Evolutionary conservation across 768 basidiomycete genomes (phyloP).

Genomic region (Pilatotrama ljubarskyi): DNA sequence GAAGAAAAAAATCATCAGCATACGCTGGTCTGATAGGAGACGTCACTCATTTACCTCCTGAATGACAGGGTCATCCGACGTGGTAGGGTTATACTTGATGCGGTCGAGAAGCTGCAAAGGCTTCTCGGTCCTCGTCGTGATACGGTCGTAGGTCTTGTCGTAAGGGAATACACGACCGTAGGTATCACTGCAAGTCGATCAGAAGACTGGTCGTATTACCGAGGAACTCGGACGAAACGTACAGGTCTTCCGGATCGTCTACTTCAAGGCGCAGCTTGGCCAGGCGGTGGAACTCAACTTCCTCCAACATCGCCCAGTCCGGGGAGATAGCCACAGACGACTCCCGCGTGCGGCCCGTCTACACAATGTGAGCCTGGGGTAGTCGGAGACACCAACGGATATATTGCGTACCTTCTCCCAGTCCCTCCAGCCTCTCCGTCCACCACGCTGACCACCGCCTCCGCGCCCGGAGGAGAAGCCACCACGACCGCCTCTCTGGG

Average conservation of each 20-base stretch:
- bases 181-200: conserved; percentile 55
- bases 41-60: conserved; percentile 61
- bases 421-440: conserved; percentile 83
- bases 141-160: conserved; percentile 92
- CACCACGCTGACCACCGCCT: conserved; percentile 50
- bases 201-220: neutral
- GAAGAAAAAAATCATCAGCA: neutral
- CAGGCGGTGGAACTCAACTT: conserved; percentile 93
- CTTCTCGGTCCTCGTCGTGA: conserved; percentile 90
- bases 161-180: conserved; percentile 92
- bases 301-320: conserved; percentile 94
- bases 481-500: conserved; percentile 46
- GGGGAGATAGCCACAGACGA: conserved; percentile 91
- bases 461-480: conserved; percentile 43
- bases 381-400: neutral
- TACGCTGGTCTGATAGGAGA: neutral
- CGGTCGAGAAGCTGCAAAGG: conserved; percentile 92
- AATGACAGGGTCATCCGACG: conserved; percentile 96
- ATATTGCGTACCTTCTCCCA: conserved; percentile 80
- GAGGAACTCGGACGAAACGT: conserved; percentile 32
- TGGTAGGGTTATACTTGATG: conserved; percentile 96
- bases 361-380: conserved; percentile 11
- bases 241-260: conserved; percentile 90
- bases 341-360: conserved; percentile 85
- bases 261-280: conserved; percentile 92